A percentile compares a stretch with the other conserved stretches of the same genome.
Conservation (phyloP, 208 protist genomes). For the Naegleria fowleri region DNA sequence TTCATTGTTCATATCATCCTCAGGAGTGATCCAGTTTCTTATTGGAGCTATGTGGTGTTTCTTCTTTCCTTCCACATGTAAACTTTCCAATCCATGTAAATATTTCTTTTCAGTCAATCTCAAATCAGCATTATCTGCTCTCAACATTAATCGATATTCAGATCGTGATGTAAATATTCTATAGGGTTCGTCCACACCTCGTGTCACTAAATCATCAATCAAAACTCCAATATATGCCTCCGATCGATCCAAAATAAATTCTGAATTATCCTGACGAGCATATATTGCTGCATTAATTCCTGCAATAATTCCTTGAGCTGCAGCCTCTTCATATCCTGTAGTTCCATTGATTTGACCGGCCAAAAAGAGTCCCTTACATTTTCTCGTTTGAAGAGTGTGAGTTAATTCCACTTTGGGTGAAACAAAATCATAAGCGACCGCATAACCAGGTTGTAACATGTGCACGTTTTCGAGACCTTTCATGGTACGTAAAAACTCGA, state of each 20-base stretch:
- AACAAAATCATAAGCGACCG: slow-evolving; percentile 76
- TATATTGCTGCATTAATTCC: slow-evolving; percentile 58
- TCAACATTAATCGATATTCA: slow-evolving; percentile 58
- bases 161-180: slow-evolving; percentile 59
- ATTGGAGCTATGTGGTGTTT: not conserved
- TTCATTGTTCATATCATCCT: not conserved
- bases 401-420: slow-evolving; percentile 51
- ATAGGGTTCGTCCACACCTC: slow-evolving; percentile 61
- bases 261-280: not conserved
- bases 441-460: slow-evolving; percentile 58
- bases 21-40: not conserved
- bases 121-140: slow-evolving; percentile 64
- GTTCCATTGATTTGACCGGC: slow-evolving; percentile 74
- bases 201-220: slow-evolving; percentile 61
- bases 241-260: slow-evolving; percentile 48
- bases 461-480: slow-evolving; percentile 53
- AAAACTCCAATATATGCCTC: slow-evolving; percentile 57
- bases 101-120: slow-evolving; percentile 45
- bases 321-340: slow-evolving; percentile 71
- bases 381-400: slow-evolving; percentile 55
- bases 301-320: slow-evolving; percentile 55
- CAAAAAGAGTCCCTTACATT: slow-evolving; percentile 54
- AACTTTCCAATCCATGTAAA: not conserved
- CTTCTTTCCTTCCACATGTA: not conserved
- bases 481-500: slow-evolving; percentile 47